Evolutionary conservation across 306 rosid species (phyloP).

Genomic region (Prunus fruticosa): DNA sequence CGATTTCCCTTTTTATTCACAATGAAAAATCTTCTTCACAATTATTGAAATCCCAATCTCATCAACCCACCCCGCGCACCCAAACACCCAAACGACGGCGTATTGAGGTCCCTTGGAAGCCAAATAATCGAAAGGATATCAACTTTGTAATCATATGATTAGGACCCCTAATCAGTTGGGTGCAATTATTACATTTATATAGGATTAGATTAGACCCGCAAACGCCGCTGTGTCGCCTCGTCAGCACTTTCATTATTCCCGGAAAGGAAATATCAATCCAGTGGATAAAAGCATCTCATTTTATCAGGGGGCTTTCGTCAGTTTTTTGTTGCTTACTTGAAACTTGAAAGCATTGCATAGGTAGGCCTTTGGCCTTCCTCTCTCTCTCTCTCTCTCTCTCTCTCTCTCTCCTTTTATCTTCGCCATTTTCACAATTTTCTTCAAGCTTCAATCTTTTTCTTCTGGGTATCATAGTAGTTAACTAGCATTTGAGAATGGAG

Average conservation of each 20-base stretch:
- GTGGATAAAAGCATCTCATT: background rate
- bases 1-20: too few species aligned
- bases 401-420: background rate
- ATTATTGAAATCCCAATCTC: too few species aligned
- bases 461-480: background rate
- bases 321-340: background rate
- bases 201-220: background rate
- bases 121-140: too few species aligned
- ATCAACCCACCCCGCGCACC: too few species aligned
- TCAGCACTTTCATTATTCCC: background rate
- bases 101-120: too few species aligned
- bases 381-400: background rate
- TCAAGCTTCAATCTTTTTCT: background rate
- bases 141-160: too few species aligned
- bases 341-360: background rate
- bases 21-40: too few species aligned
- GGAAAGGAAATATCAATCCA: background rate
- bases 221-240: constrained; percentile 24
- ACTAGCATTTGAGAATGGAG: constrained; percentile 18
- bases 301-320: background rate
- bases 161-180: background rate
- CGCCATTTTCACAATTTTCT: background rate
- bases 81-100: too few species aligned
- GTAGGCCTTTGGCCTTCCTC: background rate
- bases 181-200: background rate